Percentiles rank a stretch among this genome's conserved stretches.
These are phyloP conservation scores for Toxoplasma gondii DNA, from an alignment of 169 alveolate species.

Conservation along the genomic window DNA sequence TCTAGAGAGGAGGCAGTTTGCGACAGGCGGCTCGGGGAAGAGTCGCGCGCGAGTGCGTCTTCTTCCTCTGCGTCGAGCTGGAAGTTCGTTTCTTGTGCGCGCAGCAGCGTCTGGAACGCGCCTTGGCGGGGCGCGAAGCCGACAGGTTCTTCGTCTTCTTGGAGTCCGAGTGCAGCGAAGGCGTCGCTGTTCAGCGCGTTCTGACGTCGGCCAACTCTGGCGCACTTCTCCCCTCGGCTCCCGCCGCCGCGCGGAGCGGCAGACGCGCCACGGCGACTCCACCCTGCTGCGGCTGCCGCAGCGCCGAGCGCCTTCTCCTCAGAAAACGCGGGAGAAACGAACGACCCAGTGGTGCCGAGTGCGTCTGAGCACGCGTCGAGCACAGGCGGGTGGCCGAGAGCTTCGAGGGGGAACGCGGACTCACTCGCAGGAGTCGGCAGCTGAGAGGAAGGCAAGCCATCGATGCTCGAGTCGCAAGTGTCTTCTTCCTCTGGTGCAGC, in stretches of 20 bases:
- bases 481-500: slow-evolving; percentile 52
- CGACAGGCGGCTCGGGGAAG: not conserved
- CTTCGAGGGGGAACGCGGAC: not conserved
- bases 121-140: not conserved
- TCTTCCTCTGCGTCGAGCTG: not conserved
- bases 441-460: not conserved
- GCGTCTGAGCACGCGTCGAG: too few relatives aligned
- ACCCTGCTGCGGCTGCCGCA: not conserved
- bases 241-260: not conserved
- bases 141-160: not conserved
- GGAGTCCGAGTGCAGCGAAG: not conserved
- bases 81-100: not conserved
- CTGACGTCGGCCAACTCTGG: not conserved
- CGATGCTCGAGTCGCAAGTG: not conserved
- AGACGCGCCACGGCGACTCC: not conserved
- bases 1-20: not conserved
- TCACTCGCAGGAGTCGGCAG: not conserved
- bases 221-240: not conserved
- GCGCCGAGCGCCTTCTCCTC: not conserved
- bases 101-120: not conserved
- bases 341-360: not conserved
- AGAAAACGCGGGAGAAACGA: not conserved
- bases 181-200: not conserved
- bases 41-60: not conserved
- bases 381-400: too few relatives aligned